These are phyloP conservation scores for Podaxis rugospora DNA, from an alignment of 768 basidiomycete genomes.

Conservation along the genomic window DNA sequence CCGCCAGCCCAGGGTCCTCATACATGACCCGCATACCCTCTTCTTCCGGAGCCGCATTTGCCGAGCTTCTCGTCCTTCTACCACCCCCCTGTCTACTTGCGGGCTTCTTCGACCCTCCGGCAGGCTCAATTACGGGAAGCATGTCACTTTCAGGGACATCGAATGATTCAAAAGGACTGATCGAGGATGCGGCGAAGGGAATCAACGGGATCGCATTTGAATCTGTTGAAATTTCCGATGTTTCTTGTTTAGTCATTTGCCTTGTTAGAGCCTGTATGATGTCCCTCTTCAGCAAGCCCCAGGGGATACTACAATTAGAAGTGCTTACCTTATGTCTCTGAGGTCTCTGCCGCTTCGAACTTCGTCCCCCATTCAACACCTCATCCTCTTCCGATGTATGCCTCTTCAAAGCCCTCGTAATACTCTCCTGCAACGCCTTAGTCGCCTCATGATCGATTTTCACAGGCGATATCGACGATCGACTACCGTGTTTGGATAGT, in stretches of 20 bases:
- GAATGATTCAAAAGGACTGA: conserved; percentile 23
- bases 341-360: conserved; percentile 31
- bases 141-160: conserved; percentile 13
- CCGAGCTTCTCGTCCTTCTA: conserved; percentile 18
- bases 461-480: conserved; percentile 33
- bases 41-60: conserved; percentile 11
- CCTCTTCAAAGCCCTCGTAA: conserved; percentile 66
- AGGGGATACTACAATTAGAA: not conserved
- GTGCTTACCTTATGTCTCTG: conserved; percentile 30
- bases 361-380: conserved; percentile 11
- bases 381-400: conserved; percentile 39
- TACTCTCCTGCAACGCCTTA: conserved; percentile 64
- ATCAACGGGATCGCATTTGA: not conserved
- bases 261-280: conserved; percentile 30
- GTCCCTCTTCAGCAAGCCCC: not conserved
- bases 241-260: conserved; percentile 29
- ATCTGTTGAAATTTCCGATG: conserved; percentile 6
- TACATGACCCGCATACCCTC: conserved; percentile 59
- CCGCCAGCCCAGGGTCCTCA: conserved; percentile 61
- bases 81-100: conserved; percentile 11
- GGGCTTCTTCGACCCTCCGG: not conserved
- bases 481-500: conserved; percentile 18
- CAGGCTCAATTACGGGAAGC: not conserved
- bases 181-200: conserved; percentile 17
- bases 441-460: conserved; percentile 45